Evolutionary conservation across 768 basidiomycete species (phyloP).

Genomic region (Tulasnella sp.): DNA sequence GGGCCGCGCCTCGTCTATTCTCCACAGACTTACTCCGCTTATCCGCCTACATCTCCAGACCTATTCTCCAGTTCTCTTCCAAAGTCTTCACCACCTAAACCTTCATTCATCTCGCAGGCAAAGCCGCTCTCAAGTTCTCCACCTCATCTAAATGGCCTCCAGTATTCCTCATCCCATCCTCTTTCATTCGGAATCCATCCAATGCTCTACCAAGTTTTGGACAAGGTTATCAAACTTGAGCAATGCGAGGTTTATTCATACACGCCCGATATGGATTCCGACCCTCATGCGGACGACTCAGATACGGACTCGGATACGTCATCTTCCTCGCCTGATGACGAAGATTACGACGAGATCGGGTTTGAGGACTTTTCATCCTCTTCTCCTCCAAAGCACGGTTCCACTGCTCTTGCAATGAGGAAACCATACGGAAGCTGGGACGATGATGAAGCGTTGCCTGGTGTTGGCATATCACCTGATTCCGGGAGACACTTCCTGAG

Average conservation of each 20-base stretch:
- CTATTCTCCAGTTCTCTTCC: conserved; percentile 20
- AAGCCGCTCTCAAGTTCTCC: background rate
- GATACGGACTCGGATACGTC: conserved; percentile 26
- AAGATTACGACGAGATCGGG: conserved; percentile 58
- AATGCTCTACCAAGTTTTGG: conserved; percentile 70
- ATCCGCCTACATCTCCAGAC: conserved; percentile 57
- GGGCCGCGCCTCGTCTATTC: conserved; percentile 49
- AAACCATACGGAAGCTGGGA: conserved; percentile 12
- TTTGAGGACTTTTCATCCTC: conserved; percentile 49
- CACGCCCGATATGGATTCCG: conserved; percentile 81
- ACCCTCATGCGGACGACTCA: conserved; percentile 63
- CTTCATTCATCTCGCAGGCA: background rate
- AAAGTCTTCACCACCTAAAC: conserved; percentile 3
- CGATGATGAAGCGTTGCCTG: conserved; percentile 6
- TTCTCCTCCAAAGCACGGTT: conserved; percentile 2
- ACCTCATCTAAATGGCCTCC: background rate
- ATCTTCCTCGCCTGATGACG: conserved; percentile 16
- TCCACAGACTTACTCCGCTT: conserved; percentile 75
- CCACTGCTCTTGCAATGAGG: background rate
- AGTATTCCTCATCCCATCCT: conserved; percentile 21
- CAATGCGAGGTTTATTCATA: conserved; percentile 97
- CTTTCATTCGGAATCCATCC: conserved; percentile 80
- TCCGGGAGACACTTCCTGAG: background rate
- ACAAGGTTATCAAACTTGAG: conserved; percentile 76
- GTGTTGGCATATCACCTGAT: background rate